Base-by-base conservation (phyloP, 768 basidiomycete species). In the Calocera viscosa region DNA sequence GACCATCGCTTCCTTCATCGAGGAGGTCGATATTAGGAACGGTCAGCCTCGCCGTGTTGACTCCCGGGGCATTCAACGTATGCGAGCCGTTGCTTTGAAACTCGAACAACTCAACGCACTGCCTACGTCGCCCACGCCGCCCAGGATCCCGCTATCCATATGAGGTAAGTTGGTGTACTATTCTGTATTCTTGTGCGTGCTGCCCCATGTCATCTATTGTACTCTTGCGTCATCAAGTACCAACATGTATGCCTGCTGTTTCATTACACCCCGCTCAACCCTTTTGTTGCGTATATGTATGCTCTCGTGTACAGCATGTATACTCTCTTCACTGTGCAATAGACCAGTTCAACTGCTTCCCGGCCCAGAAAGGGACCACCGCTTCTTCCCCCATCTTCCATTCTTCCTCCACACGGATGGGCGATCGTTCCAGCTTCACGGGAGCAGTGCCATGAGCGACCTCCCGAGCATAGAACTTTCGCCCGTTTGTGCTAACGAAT, bases 291-390 rank as follows among this genome's bases (percentile, higher is more conserved):
- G 30, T 60, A 12, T 60, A 12, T 60, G 10, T 26, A 26, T 60
- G 30, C 14, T 60, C 53, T 7, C 11, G 10, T 60, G 53, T 60
- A 60, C 53, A 28, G 26, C 53, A 32, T 60, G 26, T 60, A 14
- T 22, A 3, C 30, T 32, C 53, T 26, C 24, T 26, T 60, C 53
- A 60, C 30, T 60, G 53, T 60, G 53, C 49, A 65, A 71, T 40
- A 47, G 68, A 69, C 94, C 94, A 98, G 10, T 79, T 79, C 35
- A 98, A 76, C 69, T 82, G 79, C 76, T 85, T 89, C 14, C 92
- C 94, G 10, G 88, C 85, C 89, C 90, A 90, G 78, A 97, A 95
- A 8, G 94, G 91, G 43, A 89, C 82, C 0, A 95, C 82, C 30
- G 72, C 80, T 32, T 84, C 82, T 24, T 79, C 78, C 74, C 72